Evolutionary conservation across 2,329 filamentous ascomycete genomes (phyloP), one percentile per base, ranked within the genome.

Genomic region (Calonectria hongkongensis): DNA sequence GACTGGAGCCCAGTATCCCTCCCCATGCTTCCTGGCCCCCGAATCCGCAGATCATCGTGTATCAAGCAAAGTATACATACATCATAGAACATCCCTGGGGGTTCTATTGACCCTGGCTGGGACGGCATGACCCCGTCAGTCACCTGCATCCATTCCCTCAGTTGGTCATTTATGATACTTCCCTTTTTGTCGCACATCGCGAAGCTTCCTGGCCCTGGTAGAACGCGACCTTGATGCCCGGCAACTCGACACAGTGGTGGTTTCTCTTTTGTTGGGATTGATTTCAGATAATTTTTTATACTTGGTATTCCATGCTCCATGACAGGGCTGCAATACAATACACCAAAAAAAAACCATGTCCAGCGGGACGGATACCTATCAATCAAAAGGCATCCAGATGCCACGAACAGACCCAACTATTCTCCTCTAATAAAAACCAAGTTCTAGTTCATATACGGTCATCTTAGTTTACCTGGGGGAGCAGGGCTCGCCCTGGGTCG

Each of bases 401-500:
- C 68, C 70, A 50, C 70, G 56, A 71, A 68, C 48, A 66, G 68
- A 73, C 65, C 73, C 64, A 76, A 73, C 70, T 62, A 68, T 74
- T 41, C 74, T 66, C 75, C 77, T 71, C 68, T 75, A 73, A 73
- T 63, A 77, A 73, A 54, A 68, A 69, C 71, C 64, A 68, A 74
- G 58, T 74, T 74, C 78, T 80, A 79, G 72, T 72, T 74, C 73
- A 75, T 77, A 58, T 74, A 76, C 68, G 68, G 73, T 80, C 78
- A 68, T 79, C 64, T 71, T 71, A 77, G 60, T 73, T 73, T 69
- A 68, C 74, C 72, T 62, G 65, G 74, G 70, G 66, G 72, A 76
- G 71, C 43, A 78, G 74, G 78, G 79, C 75, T 66, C 66, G 47
- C 69, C 62, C 66, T 66, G 36, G 43, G 71, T 73, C 66, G 66